Evolutionary conservation across 2,329 filamentous ascomycete genomes (phyloP), one percentile per base, ranked within the genome.

Genomic region (Fusarium fujikuroi): DNA sequence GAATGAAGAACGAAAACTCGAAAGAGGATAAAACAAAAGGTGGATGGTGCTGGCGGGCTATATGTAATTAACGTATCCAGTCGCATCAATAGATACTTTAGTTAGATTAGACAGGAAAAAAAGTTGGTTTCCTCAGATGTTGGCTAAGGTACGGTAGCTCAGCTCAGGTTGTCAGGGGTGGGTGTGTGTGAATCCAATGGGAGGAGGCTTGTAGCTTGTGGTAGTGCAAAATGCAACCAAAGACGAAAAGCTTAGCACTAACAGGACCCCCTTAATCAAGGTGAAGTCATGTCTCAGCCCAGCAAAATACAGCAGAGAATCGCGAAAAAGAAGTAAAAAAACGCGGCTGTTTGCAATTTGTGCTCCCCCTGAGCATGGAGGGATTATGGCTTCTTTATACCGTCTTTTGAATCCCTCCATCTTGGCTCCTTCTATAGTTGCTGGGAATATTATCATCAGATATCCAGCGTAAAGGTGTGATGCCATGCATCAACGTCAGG

Each of bases 241-340:
- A n/a, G 46, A 63, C 60, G 28, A 60, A 58, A 54, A 72, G 63
- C 66, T 72, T 69, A 65, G 54, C 65, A 68, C 75, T 71, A 73
- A 59, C 11, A 65, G 34, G 53, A 34, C 59, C 59, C 60, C 69
- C 65, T 69, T 76, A 66, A 75, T 76, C 66, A 69, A 69, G 52
- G 60, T 65, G 60, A 76, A 76, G 72, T 76, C 75, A 76, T 80
- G 79, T 80, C 79, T 81, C 78, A 79, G 73, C 67, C 71, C 60
- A 49, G 54, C 43, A 34, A 16, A 30, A 25, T 32, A 34, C 58
- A 25, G 28, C 54, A 46, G 37, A 60, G 60, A 49, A 30, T 50
- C 42, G 40, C 19, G 46, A 54, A 60, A 23, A 40, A 44, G 19
- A 54, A 62, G 42, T 21, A 42, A 74, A 49, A n/a, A 58, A 16